A percentile compares a stretch with the other conserved stretches of the same genome.
These are phyloP conservation scores for Trichoderma asperellum DNA, from an alignment of 2,329 filamentous ascomycete species.

Conservation along the genomic window DNA sequence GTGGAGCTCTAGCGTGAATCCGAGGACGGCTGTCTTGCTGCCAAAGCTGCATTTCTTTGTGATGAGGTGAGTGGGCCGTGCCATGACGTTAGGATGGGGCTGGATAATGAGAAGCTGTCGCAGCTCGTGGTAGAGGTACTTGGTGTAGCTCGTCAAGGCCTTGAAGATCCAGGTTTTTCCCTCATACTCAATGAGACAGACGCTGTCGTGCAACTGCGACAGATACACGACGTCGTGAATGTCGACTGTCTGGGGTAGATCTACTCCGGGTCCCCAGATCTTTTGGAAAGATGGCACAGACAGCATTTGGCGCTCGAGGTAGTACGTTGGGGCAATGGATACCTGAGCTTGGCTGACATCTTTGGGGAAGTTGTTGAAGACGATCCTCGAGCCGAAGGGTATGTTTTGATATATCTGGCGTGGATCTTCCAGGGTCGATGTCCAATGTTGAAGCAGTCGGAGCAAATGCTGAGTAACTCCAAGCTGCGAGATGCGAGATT, in stretches of 20 bases:
- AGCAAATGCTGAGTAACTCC: slow-evolving; percentile 59
- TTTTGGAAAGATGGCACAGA: slow-evolving; percentile 47
- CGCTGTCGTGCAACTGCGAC: slow-evolving; percentile 61
- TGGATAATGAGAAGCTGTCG: slow-evolving; percentile 57
- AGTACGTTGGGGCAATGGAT: slow-evolving; percentile 53
- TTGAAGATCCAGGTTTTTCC: slow-evolving; percentile 58
- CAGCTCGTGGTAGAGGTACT: slow-evolving; percentile 66
- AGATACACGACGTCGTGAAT: slow-evolving; percentile 55
- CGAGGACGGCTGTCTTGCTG: slow-evolving; percentile 57
- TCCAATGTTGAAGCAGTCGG: slow-evolving; percentile 59
- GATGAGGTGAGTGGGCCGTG: slow-evolving; percentile 56
- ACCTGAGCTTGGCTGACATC: slow-evolving; percentile 53
- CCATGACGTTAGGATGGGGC: slow-evolving; percentile 58
- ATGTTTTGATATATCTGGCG: slow-evolving; percentile 47
- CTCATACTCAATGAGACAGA: slow-evolving; percentile 56
- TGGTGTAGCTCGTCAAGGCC: slow-evolving; percentile 59
- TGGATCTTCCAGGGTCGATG: slow-evolving; percentile 39
- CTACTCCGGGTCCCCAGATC: slow-evolving; percentile 49
- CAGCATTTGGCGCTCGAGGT: slow-evolving; percentile 57
- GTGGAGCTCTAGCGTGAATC: slow-evolving; percentile 61
- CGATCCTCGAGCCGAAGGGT: slow-evolving; percentile 62
- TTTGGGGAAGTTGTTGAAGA: slow-evolving; percentile 55
- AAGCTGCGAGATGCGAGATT: slow-evolving; percentile 50
- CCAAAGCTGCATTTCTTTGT: slow-evolving; percentile 61
- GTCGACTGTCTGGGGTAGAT: slow-evolving; percentile 53